phyloP scores from a whole-genome alignment of 352 stramenopile genomes.

The Plasmopara halstedii region DNA sequence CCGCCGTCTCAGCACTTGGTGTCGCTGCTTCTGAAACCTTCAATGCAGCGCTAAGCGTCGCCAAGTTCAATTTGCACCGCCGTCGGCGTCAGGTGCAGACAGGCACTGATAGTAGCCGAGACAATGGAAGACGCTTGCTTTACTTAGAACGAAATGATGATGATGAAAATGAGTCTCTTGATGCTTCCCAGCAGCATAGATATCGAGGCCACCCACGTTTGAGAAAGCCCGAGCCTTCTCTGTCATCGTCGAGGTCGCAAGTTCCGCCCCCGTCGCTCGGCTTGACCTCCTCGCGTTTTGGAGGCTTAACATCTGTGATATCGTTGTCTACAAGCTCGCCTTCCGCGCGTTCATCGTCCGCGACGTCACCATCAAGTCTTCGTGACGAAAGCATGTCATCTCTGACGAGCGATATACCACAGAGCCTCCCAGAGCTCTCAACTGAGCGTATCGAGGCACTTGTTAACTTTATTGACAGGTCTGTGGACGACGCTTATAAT shows the following conservation, averaged over 20 bases:
- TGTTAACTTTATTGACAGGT: constrained; percentile 68
- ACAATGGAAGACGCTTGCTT: constrained; percentile 5
- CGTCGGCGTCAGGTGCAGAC: constrained; percentile 22
- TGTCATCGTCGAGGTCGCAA: constrained; percentile 8
- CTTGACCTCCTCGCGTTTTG: background rate
- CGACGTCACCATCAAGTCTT: constrained; percentile 25
- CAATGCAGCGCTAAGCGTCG: constrained; percentile 21
- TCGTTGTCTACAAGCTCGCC: constrained; percentile 9
- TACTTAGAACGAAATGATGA: constrained; percentile 23
- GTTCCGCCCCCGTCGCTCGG: constrained; percentile 8
- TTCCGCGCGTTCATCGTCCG: constrained; percentile 14
- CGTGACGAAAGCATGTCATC: constrained; percentile 24
- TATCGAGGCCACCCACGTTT: constrained; percentile 3
- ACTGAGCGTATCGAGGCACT: constrained; percentile 33
- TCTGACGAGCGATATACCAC: constrained; percentile 10
- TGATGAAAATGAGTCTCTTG: constrained; percentile 19
- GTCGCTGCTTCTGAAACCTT: constrained; percentile 22
- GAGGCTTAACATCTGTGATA: constrained; percentile 8
- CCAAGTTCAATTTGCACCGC: constrained; percentile 26
- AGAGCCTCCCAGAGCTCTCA: constrained; percentile 28
- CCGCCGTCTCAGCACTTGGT: constrained; percentile 22
- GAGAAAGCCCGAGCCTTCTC: constrained; percentile 9
- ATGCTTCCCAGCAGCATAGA: constrained; percentile 13
- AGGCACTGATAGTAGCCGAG: constrained; percentile 1
- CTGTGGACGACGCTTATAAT: constrained; percentile 76